Evolutionary conservation across 306 rosid species (phyloP), one percentile per base, ranked within the genome.

Genomic region (Fagus crenata): DNA sequence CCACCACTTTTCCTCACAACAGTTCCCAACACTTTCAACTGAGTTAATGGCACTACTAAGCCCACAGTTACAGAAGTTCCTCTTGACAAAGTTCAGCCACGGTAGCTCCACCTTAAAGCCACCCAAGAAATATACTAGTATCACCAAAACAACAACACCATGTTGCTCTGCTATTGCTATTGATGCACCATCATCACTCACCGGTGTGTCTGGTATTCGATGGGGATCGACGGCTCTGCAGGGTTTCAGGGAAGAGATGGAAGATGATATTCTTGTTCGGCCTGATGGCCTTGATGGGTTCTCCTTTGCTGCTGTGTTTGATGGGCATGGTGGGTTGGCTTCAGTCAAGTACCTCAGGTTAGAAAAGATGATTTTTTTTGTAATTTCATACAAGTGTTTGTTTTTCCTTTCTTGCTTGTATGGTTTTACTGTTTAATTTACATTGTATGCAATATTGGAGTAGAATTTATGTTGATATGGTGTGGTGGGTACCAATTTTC

Each of bases 191-290:
- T 87, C 95, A 43, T 84, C 97, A 43, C 58, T 90, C 67, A 49
- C 87, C 2, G 97, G 84, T 9, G 83, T 85, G 1, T 82, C 89
- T 1, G 90, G 93, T 7, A 76, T 88, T 28, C 79, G 93, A 80
- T 96, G 99, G 99, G 99, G 93, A 1, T 92, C 91, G 6, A 73
- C 90, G 5, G 82, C 89, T 75, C 76, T 89, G 86, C 99, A 96
- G 82, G 99, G 99, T 51, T 79, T 81, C 18, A 83, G 99, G 2
- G 96, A 89, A 55, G 98, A 96, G 84, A 96, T 95, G 99, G 99
- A 95, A 71, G 99, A 95, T 73, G 97, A 55, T 39, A 83, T 87
- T 46, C 42, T 92, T 77, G 81, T 96, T 22, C 82, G 93, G 22
- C 84, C 97, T 0, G 88, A 84, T 81, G 88, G 84, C 59, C 87